Conservation (phyloP, 345 rosid genomes). For the Acer negundo region DNA sequence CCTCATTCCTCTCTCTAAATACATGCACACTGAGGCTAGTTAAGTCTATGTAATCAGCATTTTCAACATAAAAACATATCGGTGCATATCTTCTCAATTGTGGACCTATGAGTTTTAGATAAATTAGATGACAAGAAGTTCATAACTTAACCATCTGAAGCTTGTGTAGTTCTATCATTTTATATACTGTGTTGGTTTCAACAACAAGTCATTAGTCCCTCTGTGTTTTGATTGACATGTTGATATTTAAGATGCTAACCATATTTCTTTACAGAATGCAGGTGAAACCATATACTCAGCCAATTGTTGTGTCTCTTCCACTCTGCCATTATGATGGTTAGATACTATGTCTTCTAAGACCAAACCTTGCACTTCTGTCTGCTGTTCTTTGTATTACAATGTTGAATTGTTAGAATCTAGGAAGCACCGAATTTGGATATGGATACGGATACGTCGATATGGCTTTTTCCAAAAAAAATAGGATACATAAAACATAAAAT, state of each 20-base stretch:
- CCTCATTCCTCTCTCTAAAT: neutral
- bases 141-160: neutral
- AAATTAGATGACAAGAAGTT: neutral
- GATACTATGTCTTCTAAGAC: constrained; percentile 25
- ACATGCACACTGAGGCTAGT: neutral
- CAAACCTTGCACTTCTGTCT: constrained; percentile 8
- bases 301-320: constrained; percentile 79
- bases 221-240: neutral
- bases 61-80: neutral
- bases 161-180: neutral
- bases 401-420: neutral
- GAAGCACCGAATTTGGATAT: no score
- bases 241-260: constrained; percentile 1
- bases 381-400: constrained; percentile 15
- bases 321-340: constrained; percentile 91
- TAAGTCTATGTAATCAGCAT: neutral
- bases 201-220: neutral
- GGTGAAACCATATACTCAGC: constrained; percentile 67
- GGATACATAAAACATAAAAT: no score
- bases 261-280: constrained; percentile 67
- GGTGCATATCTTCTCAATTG: neutral
- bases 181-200: neutral
- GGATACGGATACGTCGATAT: no score
- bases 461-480: no score
- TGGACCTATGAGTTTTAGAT: neutral